These are phyloP conservation scores for Paracorniculantispora psalliotae DNA, from an alignment of 2,329 filamentous ascomycete species.

Conservation along the genomic window DNA sequence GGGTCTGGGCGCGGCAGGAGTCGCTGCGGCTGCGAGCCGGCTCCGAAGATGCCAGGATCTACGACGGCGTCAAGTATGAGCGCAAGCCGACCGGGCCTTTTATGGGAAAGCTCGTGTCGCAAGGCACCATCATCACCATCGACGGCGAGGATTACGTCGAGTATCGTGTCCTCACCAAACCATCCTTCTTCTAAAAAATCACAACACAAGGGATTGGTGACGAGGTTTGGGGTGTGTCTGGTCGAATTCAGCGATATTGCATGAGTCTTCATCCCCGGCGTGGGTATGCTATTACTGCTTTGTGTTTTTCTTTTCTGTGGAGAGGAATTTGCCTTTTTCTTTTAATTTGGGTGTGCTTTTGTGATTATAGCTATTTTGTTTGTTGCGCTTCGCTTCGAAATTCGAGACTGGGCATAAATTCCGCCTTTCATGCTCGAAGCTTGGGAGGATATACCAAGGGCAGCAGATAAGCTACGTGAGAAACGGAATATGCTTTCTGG, in stretches of 20 bases:
- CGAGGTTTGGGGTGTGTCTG: not conserved
- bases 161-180: constrained; percentile 60
- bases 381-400: not conserved
- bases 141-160: constrained; percentile 64
- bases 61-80: constrained; percentile 58
- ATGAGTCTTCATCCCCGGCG: constrained; percentile 2
- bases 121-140: constrained; percentile 57
- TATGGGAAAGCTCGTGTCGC: constrained; percentile 57
- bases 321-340: not conserved
- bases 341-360: too few relatives aligned
- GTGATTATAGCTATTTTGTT: too few relatives aligned
- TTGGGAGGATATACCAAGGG: not conserved
- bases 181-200: constrained; percentile 48
- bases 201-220: not conserved
- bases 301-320: not conserved
- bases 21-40: constrained; percentile 38
- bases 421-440: not conserved
- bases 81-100: constrained; percentile 57
- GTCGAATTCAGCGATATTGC: constrained; percentile 7
- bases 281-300: not conserved
- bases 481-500: too few relatives aligned
- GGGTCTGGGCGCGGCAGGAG: constrained; percentile 53
- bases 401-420: not conserved
- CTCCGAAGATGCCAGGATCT: constrained; percentile 50
- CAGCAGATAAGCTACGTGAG: not conserved